Evolutionary conservation across 495 filamentous ascomycete species (phyloP), one percentile per base, ranked within the genome.

Genomic region (Cenococcum geophilum): DNA sequence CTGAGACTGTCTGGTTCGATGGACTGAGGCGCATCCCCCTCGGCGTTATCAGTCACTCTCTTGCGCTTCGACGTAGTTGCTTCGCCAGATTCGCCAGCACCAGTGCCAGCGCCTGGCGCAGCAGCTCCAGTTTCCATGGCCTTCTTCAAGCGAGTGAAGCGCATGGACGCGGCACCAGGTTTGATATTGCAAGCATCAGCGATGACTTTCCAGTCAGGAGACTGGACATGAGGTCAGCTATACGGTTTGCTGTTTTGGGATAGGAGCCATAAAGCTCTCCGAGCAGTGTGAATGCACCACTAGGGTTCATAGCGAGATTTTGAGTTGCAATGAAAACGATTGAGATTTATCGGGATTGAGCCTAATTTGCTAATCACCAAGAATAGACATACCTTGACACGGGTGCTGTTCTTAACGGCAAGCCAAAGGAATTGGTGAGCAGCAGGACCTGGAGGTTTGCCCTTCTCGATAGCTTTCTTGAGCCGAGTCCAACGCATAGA

Each of bases 401-500:
- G 40, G 2, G 4, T 43, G 43, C 21, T 52, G 20, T 69, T 50
- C 63, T 66, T 68, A 6, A 68, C 34, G 49, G 42, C 47, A 4
- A 62, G 23, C 66, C 66, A 68, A 12, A 68, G 27, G 37, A 66
- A 61, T 22, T 57, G 27, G 21, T 64, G 47, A 12, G 63, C 58
- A 1, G 45, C 23, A 6, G 61, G 45, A n/a, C 51, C 63, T n/a
- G 60, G 37, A 5, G 18, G 6, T 35, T 60, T 66, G 27, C 54
- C 57, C 16, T 63, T 52, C 18, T 48, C 49, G 51, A 69, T 65
- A 20, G 63, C 62, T 34, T 47, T 20, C 56, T 66, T 66, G 56
- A 69, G 63, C 16, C 66, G 63, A 11, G 59, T 60, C 63, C 62
- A 69, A 10, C 66, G 66, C 55, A 66, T 65, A 9, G 57, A 23